Evolutionary conservation across 2,329 filamentous ascomycete genomes (phyloP).

Genomic region (Monosporascus sp.): DNA sequence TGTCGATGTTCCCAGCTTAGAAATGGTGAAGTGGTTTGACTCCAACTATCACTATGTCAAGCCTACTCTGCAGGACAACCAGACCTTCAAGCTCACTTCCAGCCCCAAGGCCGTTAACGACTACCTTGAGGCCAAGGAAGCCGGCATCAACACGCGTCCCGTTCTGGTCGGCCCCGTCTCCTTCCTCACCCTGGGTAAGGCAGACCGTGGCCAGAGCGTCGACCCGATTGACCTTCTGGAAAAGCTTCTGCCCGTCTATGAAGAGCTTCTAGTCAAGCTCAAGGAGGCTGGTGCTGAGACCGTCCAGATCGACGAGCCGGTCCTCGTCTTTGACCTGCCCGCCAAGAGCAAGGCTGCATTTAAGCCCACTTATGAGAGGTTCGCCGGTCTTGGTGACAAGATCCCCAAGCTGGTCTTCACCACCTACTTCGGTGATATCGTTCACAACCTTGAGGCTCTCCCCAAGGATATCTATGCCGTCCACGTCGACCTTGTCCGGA

Average conservation of each 20-base stretch:
- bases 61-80: constrained; percentile 94
- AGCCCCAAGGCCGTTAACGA: constrained; percentile 91
- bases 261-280: constrained; percentile 85
- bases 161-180: constrained; percentile 94
- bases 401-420: constrained; percentile 86
- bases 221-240: constrained; percentile 90
- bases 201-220: constrained; percentile 89
- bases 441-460: constrained; percentile 95
- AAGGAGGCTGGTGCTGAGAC: constrained; percentile 94
- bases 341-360: constrained; percentile 91
- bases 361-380: constrained; percentile 94
- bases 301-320: constrained; percentile 97
- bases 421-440: constrained; percentile 98
- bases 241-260: constrained; percentile 91
- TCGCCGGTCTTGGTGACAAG: constrained; percentile 68
- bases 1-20: constrained; percentile 87
- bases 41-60: constrained; percentile 99
- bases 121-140: constrained; percentile 97
- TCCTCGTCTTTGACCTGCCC: constrained; percentile 91
- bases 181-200: constrained; percentile 96
- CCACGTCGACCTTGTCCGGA: constrained; percentile 94
- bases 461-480: constrained; percentile 76
- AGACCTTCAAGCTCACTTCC: constrained; percentile 83
- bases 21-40: constrained; percentile 99
- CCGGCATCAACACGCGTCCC: constrained; percentile 85